Evolutionary conservation across 2,329 filamentous ascomycete species (phyloP), one percentile per base, ranked within the genome.

Genomic region (Westerdykella sp.): DNA sequence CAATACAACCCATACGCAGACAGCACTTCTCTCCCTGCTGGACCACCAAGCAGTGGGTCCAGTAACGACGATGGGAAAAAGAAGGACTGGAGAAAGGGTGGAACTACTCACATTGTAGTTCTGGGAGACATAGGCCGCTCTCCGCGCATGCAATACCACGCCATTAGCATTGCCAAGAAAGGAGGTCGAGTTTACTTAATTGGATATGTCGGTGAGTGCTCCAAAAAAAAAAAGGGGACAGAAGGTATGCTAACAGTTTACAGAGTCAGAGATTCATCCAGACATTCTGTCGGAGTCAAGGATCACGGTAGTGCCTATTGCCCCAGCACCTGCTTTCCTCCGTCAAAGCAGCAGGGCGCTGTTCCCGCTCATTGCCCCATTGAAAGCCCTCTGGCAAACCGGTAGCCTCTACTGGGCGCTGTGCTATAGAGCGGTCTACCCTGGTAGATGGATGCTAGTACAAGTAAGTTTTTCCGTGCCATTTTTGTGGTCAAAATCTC

Each of bases 91-190:
- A 65, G 62, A 39, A 53, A 57, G 31, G 69, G 75, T 45, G 68
- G 72, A 30, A 77, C 74, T 0, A 77, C 91, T 35, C 88, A 95
- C 67, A 80, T 98, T 41, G 76, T 98, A 13, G 93, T 98, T 14
- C 78, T 98, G 22, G 93, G 93, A 36, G 93, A 98, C 62, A 90
- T 98, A 64, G 93, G 93, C 32, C 81, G 90, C 37, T 97, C 91
- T 63, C 93, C 93, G 39, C 87, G 93, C 44, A 98, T 98, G 91
- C 90, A 97, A 63, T 97, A 98, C 59, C 93, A 98, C 76, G 91
- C 91, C 15, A 73, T 95, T 54, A 97, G 91, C 64, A 82, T 97
- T 58, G 87, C 88, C 34, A 85, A 83, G 57, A 82, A 89, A 60
- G 87, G 87, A 18, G 84, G 82, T 6, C 76, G 77, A 28, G 91